Base-by-base conservation (phyloP, 345 rosid species). In the Ceriops decandra region DNA sequence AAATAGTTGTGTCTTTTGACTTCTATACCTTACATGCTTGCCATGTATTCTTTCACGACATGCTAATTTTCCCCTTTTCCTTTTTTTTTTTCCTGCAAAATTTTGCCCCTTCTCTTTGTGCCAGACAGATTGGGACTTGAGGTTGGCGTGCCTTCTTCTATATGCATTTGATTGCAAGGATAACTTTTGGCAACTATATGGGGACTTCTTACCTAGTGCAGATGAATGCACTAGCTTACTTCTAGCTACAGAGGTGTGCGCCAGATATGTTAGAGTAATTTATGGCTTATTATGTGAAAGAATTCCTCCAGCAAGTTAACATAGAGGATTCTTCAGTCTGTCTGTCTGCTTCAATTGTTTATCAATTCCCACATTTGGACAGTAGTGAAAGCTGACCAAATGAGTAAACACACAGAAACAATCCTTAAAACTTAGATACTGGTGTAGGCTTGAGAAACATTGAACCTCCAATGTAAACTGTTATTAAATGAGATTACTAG, bases 41-140 rank as follows among this genome's bases (percentile, higher is more conserved):
- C 15, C 46, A 38, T 38, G 46, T 38, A 10, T 38, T 38, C 46
- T 38, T 38, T 42, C 19, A 13, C 17, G 5, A 22, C 28, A 54
- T 9, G 16, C 28, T 26, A n/a, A 22, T 68, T 35, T 38, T 13
- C 33, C 66, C 59, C 70, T 74, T 6, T 30, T 35, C 70, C 60
- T 52, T 60, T 5, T 4, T 2, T 21, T 10, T 4, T 21, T 21
- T 30, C 36, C 17, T 2, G 16, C 49, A 42, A 38, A 4, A 6
- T 49, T 24, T 62, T 5, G 17, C 16, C 27, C 22, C 20, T 26
- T 31, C 22, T 51, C 20, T 51, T 13, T 77, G 63, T 67, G 81
- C 76, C 96, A 93, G 98, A 82, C 82, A 46, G 98, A 91, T 80
- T 93, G 96, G 97, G 98, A 93, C 82, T 82, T 91, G 79, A 85